Conservation (phyloP, 1,284 basidiomycete genomes). For the Cystobasidiaceae sp. region DNA sequence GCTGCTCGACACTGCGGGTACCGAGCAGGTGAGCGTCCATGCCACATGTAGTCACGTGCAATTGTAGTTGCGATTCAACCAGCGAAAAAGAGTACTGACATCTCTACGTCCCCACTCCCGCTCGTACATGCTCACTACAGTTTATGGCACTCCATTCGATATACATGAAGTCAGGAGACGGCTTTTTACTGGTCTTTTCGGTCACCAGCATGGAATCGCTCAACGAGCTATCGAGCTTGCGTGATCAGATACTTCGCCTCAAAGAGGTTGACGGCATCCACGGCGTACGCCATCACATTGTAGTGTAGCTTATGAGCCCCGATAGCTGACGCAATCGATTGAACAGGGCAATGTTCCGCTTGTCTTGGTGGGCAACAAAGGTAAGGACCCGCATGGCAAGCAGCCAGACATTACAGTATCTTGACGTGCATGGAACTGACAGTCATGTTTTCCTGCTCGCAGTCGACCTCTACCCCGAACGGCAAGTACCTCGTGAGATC, state of each 20-base stretch:
- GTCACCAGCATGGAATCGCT: conserved; percentile 70
- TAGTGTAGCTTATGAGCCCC: not conserved
- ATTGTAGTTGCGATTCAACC: not conserved
- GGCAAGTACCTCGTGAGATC: conserved; percentile 65
- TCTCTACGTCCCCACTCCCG: not conserved
- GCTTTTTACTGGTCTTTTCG: conserved; percentile 77
- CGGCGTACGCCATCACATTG: not conserved
- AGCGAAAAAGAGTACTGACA: not conserved
- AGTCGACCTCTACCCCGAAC: conserved; percentile 66
- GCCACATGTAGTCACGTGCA: not conserved
- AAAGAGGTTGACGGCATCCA: conserved; percentile 54
- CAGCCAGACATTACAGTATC: no score
- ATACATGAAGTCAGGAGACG: conserved; percentile 53
- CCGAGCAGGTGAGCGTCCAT: conserved; percentile 57
- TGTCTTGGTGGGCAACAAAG: conserved; percentile 81
- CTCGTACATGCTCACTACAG: conserved; percentile 26
- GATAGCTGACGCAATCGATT: not conserved
- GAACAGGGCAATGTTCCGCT: conserved; percentile 56
- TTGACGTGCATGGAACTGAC: no score
- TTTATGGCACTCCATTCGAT: conserved; percentile 45
- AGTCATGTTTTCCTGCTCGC: not conserved
- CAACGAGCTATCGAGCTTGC: conserved; percentile 67
- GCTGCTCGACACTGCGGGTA: conserved; percentile 81
- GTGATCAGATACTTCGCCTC: conserved; percentile 71
- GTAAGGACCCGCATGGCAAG: no score